Conservation (phyloP, 2,329 filamentous ascomycete species). For the Onygenales sp. region DNA sequence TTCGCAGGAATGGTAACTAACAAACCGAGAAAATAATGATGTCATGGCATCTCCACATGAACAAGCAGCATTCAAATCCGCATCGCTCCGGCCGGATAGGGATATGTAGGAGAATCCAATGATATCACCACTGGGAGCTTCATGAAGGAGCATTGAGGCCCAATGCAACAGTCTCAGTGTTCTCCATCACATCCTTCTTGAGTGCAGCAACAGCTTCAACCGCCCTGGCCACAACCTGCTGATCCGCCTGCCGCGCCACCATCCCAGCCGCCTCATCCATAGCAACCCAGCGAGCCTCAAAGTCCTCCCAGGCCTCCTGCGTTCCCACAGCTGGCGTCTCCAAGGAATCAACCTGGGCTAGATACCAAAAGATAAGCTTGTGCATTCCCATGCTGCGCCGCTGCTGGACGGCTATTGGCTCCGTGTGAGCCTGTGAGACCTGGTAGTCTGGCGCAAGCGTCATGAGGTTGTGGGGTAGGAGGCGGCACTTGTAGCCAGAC, state of each 20-base stretch:
- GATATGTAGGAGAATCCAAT: too few relatives aligned
- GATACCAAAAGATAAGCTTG: slow-evolving; percentile 13
- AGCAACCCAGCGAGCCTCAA: slow-evolving; percentile 8
- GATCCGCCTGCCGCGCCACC: slow-evolving; percentile 8
- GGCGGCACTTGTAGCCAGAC: slow-evolving; percentile 7
- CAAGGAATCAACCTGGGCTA: slow-evolving; percentile 6
- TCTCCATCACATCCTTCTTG: neutral
- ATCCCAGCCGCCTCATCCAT: slow-evolving; percentile 9
- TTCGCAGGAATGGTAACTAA: too few relatives aligned
- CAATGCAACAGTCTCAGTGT: too few relatives aligned
- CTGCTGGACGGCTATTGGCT: slow-evolving; percentile 6
- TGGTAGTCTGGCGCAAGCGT: slow-evolving; percentile 1
- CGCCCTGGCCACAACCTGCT: neutral
- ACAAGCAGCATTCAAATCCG: too few relatives aligned
- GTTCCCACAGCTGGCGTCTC: slow-evolving; percentile 7
- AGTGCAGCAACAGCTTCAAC: neutral
- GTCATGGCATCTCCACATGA: too few relatives aligned
- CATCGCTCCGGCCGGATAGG: too few relatives aligned
- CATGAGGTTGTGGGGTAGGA: slow-evolving; percentile 3
- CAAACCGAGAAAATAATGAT: too few relatives aligned
- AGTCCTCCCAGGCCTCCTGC: slow-evolving; percentile 13
- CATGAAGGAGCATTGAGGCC: too few relatives aligned
- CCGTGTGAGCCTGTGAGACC: neutral
- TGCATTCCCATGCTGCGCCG: neutral
- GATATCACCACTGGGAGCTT: too few relatives aligned